These are phyloP conservation scores for Benincasa hispida DNA, from an alignment of 306 rosid species.

Conservation along the genomic window DNA sequence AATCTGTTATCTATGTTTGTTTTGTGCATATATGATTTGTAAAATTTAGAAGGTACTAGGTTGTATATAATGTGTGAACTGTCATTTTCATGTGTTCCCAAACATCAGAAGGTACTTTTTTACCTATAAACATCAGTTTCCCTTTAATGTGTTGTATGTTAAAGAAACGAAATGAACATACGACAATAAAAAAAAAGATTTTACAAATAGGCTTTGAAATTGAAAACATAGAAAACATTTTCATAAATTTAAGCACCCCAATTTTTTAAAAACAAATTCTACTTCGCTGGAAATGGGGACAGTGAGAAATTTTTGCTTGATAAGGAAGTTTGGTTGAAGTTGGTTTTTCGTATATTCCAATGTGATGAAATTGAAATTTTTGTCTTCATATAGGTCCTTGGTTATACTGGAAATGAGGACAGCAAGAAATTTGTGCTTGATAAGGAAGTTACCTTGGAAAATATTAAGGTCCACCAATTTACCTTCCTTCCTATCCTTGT, in stretches of 20 bases:
- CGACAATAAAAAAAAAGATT: not conserved
- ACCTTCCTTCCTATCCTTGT: not conserved
- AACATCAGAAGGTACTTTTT: not conserved
- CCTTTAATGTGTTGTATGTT: not conserved
- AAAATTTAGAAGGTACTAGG: not conserved
- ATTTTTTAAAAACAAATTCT: not conserved
- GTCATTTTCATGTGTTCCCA: not conserved
- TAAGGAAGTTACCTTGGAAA: conserved; percentile 51
- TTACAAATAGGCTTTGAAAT: not conserved
- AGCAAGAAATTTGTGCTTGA: conserved; percentile 67
- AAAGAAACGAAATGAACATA: not conserved
- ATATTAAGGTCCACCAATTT: conserved; percentile 45
- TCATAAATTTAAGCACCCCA: not conserved
- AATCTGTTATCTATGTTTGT: not conserved
- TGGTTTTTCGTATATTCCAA: not conserved
- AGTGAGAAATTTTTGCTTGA: not conserved
- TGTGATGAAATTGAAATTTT: not conserved
- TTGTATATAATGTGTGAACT: not conserved
- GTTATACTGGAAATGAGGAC: conserved; percentile 84
- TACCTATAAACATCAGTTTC: not conserved
- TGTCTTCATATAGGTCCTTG: conserved; percentile 44
- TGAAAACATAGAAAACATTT: not conserved
- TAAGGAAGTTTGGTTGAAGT: not conserved
- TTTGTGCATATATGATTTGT: not conserved
- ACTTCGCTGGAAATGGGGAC: not conserved